Percentiles rank a stretch among this genome's conserved stretches.
phyloP scores from a whole-genome alignment of 345 rosid genomes.

The Capsella bursapastoris region DNA sequence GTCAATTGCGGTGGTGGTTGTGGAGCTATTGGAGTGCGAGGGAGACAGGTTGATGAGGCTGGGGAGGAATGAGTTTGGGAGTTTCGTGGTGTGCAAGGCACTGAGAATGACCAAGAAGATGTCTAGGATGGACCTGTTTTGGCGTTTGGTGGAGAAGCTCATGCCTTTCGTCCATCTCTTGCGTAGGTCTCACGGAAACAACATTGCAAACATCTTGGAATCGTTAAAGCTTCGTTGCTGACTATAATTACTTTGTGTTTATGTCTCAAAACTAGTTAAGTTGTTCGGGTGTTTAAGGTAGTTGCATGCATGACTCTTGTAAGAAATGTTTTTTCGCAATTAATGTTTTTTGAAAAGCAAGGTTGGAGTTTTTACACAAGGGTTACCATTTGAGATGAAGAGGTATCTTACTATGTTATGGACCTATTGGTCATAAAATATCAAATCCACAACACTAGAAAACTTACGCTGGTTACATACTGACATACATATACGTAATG shows the following conservation, averaged over 20 bases:
- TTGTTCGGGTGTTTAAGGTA: neutral
- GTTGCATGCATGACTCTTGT: neutral
- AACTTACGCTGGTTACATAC: too few relatives aligned
- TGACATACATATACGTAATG: too few relatives aligned
- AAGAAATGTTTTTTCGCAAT: neutral
- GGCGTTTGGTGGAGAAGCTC: neutral
- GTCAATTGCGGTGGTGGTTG: neutral
- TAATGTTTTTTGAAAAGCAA: neutral
- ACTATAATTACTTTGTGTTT: neutral
- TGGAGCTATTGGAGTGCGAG: neutral
- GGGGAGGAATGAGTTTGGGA: constrained; percentile 12
- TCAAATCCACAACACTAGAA: neutral
- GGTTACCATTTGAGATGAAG: neutral
- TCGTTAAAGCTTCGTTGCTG: neutral
- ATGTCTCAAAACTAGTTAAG: neutral
- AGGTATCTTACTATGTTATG: neutral
- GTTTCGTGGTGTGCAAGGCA: constrained; percentile 7
- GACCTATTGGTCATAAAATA: neutral
- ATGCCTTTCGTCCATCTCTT: neutral
- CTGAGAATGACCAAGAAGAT: neutral
- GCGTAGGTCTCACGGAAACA: neutral
- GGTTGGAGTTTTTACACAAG: neutral
- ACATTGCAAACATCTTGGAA: neutral
- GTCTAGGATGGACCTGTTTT: neutral
- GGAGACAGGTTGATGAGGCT: neutral